Conservation (phyloP, 345 rosid species). For the Gynandropsis gynandra region DNA sequence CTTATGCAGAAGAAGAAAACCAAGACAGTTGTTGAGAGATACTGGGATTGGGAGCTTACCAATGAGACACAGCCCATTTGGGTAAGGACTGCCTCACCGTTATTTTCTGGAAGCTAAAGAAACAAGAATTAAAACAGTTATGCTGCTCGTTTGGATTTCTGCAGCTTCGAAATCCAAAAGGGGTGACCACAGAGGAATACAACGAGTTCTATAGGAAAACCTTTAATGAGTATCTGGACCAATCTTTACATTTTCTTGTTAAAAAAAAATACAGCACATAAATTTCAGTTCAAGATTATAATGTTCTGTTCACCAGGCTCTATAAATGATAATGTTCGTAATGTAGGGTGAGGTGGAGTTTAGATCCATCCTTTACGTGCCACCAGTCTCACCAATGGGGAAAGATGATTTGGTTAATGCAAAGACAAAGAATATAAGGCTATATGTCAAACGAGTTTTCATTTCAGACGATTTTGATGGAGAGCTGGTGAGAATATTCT, state of each 20-base stretch:
- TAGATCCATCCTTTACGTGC: slow-evolving; percentile 88
- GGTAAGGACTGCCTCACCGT: slow-evolving; percentile 34
- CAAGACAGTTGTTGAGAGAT: slow-evolving; percentile 80
- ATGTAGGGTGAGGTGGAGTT: slow-evolving; percentile 97
- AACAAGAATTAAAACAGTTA: background rate
- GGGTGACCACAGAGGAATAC: slow-evolving; percentile 78
- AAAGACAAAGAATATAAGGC: slow-evolving; percentile 94
- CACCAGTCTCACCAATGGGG: slow-evolving; percentile 62
- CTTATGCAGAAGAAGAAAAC: slow-evolving; percentile 79
- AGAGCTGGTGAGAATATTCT: slow-evolving; percentile 61
- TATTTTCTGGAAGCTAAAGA: background rate
- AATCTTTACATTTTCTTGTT: slow-evolving; percentile 21
- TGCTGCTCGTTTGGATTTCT: slow-evolving; percentile 14
- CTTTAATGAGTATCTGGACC: slow-evolving; percentile 88
- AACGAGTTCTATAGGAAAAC: slow-evolving; percentile 88
- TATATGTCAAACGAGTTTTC: slow-evolving; percentile 87
- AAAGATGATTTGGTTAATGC: slow-evolving; percentile 84
- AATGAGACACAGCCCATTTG: slow-evolving; percentile 98
- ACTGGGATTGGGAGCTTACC: slow-evolving; percentile 96
- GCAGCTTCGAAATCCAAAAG: slow-evolving; percentile 94
- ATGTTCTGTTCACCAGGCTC: background rate
- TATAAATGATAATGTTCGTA: slow-evolving; percentile 16
- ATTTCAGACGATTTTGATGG: slow-evolving; percentile 99
- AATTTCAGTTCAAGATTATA: background rate
- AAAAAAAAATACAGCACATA: background rate